A percentile compares a stretch with the other conserved stretches of the same genome.
These are phyloP conservation scores for Candida loeiensis DNA, from an alignment of 805 yeast species.

Conservation along the genomic window DNA sequence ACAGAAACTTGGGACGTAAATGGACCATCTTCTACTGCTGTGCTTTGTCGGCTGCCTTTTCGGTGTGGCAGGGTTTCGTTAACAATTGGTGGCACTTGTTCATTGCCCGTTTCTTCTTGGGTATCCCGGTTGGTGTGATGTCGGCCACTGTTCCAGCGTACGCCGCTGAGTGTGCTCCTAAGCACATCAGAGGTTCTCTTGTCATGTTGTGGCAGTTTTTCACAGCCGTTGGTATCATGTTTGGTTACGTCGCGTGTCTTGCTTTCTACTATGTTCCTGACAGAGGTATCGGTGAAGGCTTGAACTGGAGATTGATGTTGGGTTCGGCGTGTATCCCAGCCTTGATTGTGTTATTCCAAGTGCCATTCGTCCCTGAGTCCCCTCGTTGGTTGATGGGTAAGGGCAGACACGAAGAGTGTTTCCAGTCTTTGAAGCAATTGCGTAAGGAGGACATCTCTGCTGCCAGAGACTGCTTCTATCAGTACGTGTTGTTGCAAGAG, in stretches of 20 bases:
- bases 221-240: conserved; percentile 71
- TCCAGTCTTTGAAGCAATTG: conserved; percentile 43
- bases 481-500: conserved; percentile 55
- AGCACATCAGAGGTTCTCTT: conserved; percentile 57
- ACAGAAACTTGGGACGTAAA: conserved; percentile 53
- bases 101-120: conserved; percentile 53
- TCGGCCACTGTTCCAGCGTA: conserved; percentile 68
- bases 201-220: conserved; percentile 73
- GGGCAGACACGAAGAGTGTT: conserved; percentile 48
- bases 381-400: conserved; percentile 67
- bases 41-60: conserved; percentile 53
- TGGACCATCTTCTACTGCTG: conserved; percentile 61
- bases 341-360: conserved; percentile 47
- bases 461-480: conserved; percentile 63
- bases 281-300: conserved; percentile 42
- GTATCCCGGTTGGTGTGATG: conserved; percentile 64
- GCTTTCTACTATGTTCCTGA: conserved; percentile 55
- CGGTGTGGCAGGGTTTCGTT: conserved; percentile 67
- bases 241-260: conserved; percentile 58
- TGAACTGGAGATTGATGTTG: conserved; percentile 62
- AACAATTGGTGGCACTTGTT: conserved; percentile 60
- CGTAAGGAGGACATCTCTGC: conserved; percentile 50
- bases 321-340: conserved; percentile 60
- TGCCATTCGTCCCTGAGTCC: conserved; percentile 61
- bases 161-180: conserved; percentile 61